Evolutionary conservation across 208 protist genomes (phyloP).

Genomic region (Leptomonas seymouri): DNA sequence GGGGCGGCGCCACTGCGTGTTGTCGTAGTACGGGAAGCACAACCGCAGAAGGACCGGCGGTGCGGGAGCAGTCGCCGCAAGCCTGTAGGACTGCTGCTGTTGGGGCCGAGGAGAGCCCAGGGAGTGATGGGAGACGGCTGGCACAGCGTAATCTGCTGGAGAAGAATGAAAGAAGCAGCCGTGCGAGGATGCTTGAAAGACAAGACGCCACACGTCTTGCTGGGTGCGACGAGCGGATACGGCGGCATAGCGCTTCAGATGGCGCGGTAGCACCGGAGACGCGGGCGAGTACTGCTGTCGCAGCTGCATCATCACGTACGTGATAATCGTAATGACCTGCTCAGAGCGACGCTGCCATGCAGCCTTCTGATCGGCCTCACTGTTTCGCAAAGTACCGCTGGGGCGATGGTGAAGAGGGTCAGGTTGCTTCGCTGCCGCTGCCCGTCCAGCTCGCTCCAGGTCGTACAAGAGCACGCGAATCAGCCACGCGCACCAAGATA

Average conservation of each 20-base stretch:
- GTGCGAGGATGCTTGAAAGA: conserved; percentile 17
- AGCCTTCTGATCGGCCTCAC: not conserved
- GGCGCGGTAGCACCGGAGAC: not conserved
- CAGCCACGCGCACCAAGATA: conserved; percentile 30
- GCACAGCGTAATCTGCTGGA: not conserved
- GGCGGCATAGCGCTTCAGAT: not conserved
- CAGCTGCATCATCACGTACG: conserved; percentile 5
- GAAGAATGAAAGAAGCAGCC: conserved; percentile 4
- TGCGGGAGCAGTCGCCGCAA: not conserved
- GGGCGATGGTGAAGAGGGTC: not conserved
- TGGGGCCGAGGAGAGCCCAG: no score
- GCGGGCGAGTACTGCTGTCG: not conserved
- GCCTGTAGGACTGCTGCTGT: not conserved
- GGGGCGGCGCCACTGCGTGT: conserved; percentile 33
- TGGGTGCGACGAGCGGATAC: not conserved
- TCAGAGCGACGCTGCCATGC: conserved; percentile 11
- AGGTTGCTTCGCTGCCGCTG: not conserved
- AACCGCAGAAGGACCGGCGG: conserved; percentile 20
- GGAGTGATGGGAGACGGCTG: not conserved
- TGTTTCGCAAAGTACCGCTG: not conserved
- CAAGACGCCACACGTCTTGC: conserved; percentile 18
- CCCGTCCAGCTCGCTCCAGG: conserved; percentile 3
- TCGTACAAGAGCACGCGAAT: conserved; percentile 21
- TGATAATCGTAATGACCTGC: not conserved
- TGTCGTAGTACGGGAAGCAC: conserved; percentile 33